Percentiles rank a stretch among this genome's conserved stretches.
Conservation (phyloP, 768 basidiomycete species). For the Leccinum aurantiacum region DNA sequence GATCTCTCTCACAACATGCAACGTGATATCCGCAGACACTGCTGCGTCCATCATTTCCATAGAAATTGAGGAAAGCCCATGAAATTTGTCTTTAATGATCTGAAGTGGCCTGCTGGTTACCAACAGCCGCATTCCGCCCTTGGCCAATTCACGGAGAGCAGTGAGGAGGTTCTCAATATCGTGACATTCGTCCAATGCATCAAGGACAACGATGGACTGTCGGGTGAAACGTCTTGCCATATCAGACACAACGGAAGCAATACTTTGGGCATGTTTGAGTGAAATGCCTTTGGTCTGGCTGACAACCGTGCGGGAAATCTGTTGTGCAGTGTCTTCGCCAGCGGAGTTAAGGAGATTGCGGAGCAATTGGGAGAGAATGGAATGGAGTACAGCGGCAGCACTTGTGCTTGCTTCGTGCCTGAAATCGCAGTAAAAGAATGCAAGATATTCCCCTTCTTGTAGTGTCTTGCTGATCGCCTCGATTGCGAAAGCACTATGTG, state of each 20-base stretch:
- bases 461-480: background rate
- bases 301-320: background rate
- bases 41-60: background rate
- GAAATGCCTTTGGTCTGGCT: background rate
- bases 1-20: conserved; percentile 10
- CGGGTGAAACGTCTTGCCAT: background rate
- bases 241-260: background rate
- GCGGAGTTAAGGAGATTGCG: background rate
- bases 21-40: conserved; percentile 8
- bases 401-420: background rate
- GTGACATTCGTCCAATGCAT: conserved; percentile 22
- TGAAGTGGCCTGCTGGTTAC: conserved; percentile 16
- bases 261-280: background rate
- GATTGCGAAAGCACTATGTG: conserved; percentile 1
- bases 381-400: conserved; percentile 5
- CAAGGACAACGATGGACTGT: conserved; percentile 11
- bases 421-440: conserved; percentile 24
- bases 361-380: conserved; percentile 16
- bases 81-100: conserved; percentile 3
- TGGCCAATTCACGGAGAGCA: background rate
- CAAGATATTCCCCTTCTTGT: background rate
- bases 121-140: conserved; percentile 5
- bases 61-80: conserved; percentile 5
- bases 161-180: conserved; percentile 1
- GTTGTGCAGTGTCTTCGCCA: background rate